These are phyloP conservation scores for Penicillium sp. DNA, from an alignment of 2,329 filamentous ascomycete genomes.

Conservation along the genomic window DNA sequence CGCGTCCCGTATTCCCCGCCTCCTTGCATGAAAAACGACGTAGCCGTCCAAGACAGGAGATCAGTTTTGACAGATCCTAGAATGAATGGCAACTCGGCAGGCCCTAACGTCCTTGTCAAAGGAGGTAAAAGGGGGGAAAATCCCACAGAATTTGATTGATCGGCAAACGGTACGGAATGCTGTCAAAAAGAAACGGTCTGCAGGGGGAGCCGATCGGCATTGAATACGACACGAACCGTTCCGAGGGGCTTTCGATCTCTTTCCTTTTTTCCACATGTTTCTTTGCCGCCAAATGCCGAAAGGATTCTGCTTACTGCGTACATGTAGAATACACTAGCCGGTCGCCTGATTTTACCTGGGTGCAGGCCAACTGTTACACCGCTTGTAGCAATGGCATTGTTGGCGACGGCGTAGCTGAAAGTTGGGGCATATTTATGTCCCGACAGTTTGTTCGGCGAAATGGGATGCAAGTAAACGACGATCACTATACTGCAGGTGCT, in stretches of 20 bases:
- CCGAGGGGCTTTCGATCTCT: background rate
- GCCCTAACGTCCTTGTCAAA: constrained; percentile 3
- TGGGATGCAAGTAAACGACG: background rate
- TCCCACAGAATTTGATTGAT: constrained; percentile 9
- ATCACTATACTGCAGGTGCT: background rate
- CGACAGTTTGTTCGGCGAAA: constrained; percentile 1
- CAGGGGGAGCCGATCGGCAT: constrained; percentile 8
- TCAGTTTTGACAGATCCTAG: constrained; percentile 17
- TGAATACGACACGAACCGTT: constrained; percentile 3
- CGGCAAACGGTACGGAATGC: constrained; percentile 15
- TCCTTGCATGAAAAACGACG: constrained; percentile 14
- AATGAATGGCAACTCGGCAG: background rate
- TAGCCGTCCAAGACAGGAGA: constrained; percentile 10
- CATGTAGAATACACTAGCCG: background rate
- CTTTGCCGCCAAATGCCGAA: background rate
- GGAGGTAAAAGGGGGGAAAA: constrained; percentile 1
- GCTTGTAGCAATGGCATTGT: constrained; percentile 1
- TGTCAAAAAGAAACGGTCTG: constrained; percentile 13
- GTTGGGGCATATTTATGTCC: background rate
- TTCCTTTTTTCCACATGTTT: background rate
- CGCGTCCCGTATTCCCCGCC: constrained; percentile 10
- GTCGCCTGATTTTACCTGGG: background rate
- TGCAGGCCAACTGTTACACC: constrained; percentile 1
- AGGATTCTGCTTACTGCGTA: background rate
- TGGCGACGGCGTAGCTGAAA: background rate